A percentile compares a stretch with the other conserved stretches of the same genome.
Conservation (phyloP, 2,329 filamentous ascomycete genomes). For the Reticulascus tulasneorum region DNA sequence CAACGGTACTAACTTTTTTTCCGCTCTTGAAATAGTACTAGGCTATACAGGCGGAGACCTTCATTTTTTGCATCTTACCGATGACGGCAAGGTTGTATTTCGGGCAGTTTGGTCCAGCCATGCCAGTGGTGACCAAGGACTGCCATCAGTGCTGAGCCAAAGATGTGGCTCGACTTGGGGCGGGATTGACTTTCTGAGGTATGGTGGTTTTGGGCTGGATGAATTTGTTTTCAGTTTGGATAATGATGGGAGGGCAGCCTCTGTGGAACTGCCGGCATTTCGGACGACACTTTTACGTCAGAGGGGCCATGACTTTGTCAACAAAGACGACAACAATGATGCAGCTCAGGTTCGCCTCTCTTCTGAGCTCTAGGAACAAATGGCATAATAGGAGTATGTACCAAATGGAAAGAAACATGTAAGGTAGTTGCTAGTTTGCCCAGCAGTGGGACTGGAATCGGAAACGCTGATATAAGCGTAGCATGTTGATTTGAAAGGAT, state of each 20-base stretch:
- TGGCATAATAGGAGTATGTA: no score
- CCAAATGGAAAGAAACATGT: no score
- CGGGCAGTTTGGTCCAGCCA: neutral
- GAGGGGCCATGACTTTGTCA: no score
- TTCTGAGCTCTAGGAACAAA: no score
- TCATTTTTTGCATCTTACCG: constrained; percentile 1
- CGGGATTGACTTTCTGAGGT: constrained; percentile 10
- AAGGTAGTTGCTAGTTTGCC: no score
- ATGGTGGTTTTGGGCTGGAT: constrained; percentile 13
- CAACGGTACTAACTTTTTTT: constrained; percentile 2
- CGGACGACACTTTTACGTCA: no score
- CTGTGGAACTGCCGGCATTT: constrained; percentile 7
- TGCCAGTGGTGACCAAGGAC: neutral
- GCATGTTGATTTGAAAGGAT: no score
- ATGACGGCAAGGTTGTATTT: neutral
- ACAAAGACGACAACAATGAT: no score
- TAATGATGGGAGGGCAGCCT: neutral
- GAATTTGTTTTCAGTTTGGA: constrained; percentile 14
- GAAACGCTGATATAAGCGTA: no score
- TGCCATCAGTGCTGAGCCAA: neutral
- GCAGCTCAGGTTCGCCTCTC: no score
- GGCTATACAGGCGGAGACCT: constrained; percentile 1
- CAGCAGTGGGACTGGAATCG: no score
- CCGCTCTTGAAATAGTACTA: neutral
- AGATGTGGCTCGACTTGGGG: constrained; percentile 1